Conservation (phyloP, 495 filamentous ascomycete genomes). For the Rostrohypoxylon terebratum region DNA sequence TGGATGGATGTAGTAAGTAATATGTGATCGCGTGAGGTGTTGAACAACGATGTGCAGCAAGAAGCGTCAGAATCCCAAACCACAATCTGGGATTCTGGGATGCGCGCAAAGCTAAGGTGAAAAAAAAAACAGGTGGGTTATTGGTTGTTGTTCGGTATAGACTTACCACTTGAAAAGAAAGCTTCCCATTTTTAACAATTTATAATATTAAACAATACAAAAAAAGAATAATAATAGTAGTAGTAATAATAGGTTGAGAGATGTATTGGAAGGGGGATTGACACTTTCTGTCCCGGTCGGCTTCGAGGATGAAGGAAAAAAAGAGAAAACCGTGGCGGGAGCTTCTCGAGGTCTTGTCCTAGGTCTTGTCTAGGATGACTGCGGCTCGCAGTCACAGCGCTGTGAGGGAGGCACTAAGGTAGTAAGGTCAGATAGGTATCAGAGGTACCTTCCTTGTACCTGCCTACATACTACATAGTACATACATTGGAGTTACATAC, state of each 20-base stretch:
- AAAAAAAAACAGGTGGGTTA: constrained; percentile 3
- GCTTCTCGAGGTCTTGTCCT: constrained; percentile 12
- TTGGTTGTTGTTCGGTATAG: background rate
- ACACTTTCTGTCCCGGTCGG: background rate
- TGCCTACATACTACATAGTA: too few species aligned
- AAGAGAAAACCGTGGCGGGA: constrained; percentile 18
- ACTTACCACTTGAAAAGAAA: constrained; percentile 69
- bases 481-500: too few species aligned
- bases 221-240: constrained; percentile 9
- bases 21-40: constrained; percentile 14
- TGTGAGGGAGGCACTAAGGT: constrained; percentile 18
- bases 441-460: background rate
- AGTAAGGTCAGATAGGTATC: background rate
- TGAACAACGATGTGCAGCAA: constrained; percentile 14
- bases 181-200: constrained; percentile 58
- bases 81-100: constrained; percentile 15
- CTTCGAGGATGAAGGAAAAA: constrained; percentile 12
- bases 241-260: background rate
- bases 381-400: constrained; percentile 21
- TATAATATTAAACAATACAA: constrained; percentile 1
- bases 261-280: constrained; percentile 10
- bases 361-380: background rate
- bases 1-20: too few species aligned
- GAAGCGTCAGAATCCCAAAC: constrained; percentile 15
- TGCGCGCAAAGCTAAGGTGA: constrained; percentile 1